These are phyloP conservation scores for Boletus vinaceobasis DNA, from an alignment of 768 basidiomycete genomes.

Conservation along the genomic window DNA sequence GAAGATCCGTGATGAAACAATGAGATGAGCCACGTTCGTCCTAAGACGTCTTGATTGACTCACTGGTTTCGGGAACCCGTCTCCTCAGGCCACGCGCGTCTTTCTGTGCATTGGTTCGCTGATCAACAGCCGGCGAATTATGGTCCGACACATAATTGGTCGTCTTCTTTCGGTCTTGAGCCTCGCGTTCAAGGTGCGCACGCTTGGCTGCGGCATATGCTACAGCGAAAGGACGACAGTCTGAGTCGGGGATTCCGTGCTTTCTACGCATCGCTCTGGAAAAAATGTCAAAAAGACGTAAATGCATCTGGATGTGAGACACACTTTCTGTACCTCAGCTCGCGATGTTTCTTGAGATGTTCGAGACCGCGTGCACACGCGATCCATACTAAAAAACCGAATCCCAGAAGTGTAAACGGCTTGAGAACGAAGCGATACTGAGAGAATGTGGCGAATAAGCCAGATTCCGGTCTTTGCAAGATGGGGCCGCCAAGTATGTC, in stretches of 20 bases:
- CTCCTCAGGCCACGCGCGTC: slow-evolving; percentile 40
- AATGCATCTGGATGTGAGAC: slow-evolving; percentile 20
- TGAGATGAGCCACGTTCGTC: slow-evolving; percentile 22
- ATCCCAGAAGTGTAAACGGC: slow-evolving; percentile 34
- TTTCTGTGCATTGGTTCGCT: slow-evolving; percentile 30
- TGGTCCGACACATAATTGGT: slow-evolving; percentile 26
- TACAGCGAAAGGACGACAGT: slow-evolving; percentile 81
- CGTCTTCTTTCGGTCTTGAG: slow-evolving; percentile 36
- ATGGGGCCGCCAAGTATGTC: slow-evolving; percentile 69
- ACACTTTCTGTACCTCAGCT: slow-evolving; percentile 63
- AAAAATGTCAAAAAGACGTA: slow-evolving; percentile 13
- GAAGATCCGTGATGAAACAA: slow-evolving; percentile 26
- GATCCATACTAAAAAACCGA: slow-evolving; percentile 35
- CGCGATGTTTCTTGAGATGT: slow-evolving; percentile 54
- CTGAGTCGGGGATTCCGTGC: slow-evolving; percentile 82
- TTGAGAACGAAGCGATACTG: slow-evolving; percentile 36
- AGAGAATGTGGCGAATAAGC: slow-evolving; percentile 32
- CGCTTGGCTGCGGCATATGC: slow-evolving; percentile 74
- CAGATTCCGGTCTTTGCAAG: slow-evolving; percentile 34
- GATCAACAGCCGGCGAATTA: slow-evolving; percentile 23
- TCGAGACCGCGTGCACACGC: slow-evolving; percentile 39
- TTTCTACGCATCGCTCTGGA: slow-evolving; percentile 65
- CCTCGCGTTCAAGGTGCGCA: slow-evolving; percentile 51
- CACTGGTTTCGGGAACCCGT: slow-evolving; percentile 47
- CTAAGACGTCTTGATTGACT: slow-evolving; percentile 25